These are phyloP conservation scores for Ceratocystis lukuohia DNA, from an alignment of 2,329 filamentous ascomycete species.

Conservation along the genomic window DNA sequence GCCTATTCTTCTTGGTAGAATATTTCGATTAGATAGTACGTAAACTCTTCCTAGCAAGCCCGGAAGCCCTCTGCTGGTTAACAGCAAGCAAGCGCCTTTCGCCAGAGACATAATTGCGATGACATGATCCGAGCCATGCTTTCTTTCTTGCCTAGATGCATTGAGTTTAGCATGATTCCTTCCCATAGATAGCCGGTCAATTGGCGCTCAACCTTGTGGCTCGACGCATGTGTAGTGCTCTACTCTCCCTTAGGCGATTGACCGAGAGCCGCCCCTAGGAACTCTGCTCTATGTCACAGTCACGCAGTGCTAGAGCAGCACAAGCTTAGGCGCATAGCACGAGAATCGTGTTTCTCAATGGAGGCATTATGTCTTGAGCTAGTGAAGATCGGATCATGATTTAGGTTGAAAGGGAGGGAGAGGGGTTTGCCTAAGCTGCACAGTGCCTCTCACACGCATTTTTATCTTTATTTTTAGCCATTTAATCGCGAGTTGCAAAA, in stretches of 20 bases:
- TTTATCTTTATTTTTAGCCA: neutral
- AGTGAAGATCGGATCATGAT: conserved; percentile 1
- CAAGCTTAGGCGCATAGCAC: neutral
- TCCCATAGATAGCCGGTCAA: neutral
- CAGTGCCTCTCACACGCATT: neutral
- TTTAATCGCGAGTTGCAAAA: neutral
- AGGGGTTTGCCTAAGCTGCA: neutral
- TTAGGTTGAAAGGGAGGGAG: neutral
- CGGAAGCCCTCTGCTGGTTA: neutral
- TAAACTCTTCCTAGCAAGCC: neutral
- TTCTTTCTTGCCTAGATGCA: neutral
- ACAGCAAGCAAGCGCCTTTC: neutral
- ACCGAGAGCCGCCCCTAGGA: neutral
- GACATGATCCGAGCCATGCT: neutral
- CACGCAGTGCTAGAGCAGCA: neutral
- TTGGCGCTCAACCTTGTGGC: neutral
- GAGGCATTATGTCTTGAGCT: neutral
- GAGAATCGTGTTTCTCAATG: neutral
- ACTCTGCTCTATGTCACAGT: conserved; percentile 2
- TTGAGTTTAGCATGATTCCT: neutral
- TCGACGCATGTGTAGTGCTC: neutral
- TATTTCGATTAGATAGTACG: neutral
- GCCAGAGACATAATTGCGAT: neutral
- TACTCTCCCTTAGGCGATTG: neutral
- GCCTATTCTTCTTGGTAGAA: neutral